Conservation (phyloP, 2,329 filamentous ascomycete genomes). For the Fusarium sp. region DNA sequence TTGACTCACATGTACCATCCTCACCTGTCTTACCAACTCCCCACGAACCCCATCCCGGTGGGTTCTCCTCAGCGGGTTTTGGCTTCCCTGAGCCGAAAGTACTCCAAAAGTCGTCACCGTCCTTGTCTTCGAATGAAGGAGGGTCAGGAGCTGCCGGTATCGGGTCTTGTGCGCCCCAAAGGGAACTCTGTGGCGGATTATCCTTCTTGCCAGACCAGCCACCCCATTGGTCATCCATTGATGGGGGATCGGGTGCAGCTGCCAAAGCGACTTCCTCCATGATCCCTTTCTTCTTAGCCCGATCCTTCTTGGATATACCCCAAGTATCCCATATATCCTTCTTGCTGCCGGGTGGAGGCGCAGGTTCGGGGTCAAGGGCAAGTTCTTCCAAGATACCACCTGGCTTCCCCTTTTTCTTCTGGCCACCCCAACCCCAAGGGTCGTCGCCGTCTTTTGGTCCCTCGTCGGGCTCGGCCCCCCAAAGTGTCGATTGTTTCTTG, state of each 20-base stretch:
- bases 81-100: slow-evolving; percentile 41
- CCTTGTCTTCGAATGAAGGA: slow-evolving; percentile 31
- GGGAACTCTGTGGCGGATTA: slow-evolving; percentile 40
- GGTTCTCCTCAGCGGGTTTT: slow-evolving; percentile 35
- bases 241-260: slow-evolving; percentile 41
- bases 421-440: slow-evolving; percentile 52
- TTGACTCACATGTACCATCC: slow-evolving; percentile 38
- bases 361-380: slow-evolving; percentile 40
- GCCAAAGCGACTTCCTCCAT: slow-evolving; percentile 32
- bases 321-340: slow-evolving; percentile 50
- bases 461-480: slow-evolving; percentile 49
- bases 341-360: slow-evolving; percentile 38
- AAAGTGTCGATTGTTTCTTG: slow-evolving; percentile 54
- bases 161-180: slow-evolving; percentile 41
- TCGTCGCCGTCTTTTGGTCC: slow-evolving; percentile 49
- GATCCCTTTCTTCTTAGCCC: slow-evolving; percentile 49
- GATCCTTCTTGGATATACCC: slow-evolving; percentile 49
- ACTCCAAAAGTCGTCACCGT: slow-evolving; percentile 46
- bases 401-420: slow-evolving; percentile 52
- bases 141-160: slow-evolving; percentile 39
- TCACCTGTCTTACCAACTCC: slow-evolving; percentile 38
- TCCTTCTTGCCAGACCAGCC: slow-evolving; percentile 48
- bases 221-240: slow-evolving; percentile 44
- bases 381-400: slow-evolving; percentile 33
- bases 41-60: slow-evolving; percentile 41